phyloP scores from a whole-genome alignment of 2,329 filamentous ascomycete species.

The Ceratocystis lukuohia region DNA sequence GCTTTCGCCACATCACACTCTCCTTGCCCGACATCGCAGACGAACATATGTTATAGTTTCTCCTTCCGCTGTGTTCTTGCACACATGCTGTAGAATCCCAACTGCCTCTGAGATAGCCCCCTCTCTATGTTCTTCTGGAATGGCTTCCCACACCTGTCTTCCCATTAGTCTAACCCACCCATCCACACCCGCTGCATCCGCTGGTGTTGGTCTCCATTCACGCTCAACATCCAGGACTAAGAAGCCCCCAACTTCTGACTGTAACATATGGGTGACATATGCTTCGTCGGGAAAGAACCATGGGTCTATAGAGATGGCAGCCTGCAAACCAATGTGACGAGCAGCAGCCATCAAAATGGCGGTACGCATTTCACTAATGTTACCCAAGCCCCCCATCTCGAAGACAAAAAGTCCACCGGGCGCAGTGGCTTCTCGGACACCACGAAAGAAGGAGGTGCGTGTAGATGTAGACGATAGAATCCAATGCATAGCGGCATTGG shows the following conservation, averaged over 20 bases:
- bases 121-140: constrained; percentile 38
- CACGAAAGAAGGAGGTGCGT: constrained; percentile 39
- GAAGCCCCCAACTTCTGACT: constrained; percentile 35
- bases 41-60: constrained; percentile 43
- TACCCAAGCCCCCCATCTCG: constrained; percentile 60
- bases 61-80: constrained; percentile 34
- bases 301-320: constrained; percentile 39
- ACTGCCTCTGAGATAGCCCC: constrained; percentile 40
- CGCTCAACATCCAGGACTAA: constrained; percentile 41
- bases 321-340: constrained; percentile 37
- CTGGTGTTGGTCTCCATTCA: constrained; percentile 51
- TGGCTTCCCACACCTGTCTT: constrained; percentile 41
- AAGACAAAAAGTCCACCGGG: constrained; percentile 48
- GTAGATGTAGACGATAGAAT: constrained; percentile 38
- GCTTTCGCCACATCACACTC: constrained; percentile 27
- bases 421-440: constrained; percentile 38
- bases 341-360: constrained; percentile 42
- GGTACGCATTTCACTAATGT: constrained; percentile 48
- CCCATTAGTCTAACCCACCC: constrained; percentile 56
- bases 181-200: constrained; percentile 45
- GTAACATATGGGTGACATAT: constrained; percentile 37
- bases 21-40: constrained; percentile 36
- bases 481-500: constrained; percentile 56
- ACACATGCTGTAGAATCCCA: constrained; percentile 41
- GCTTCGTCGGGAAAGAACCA: constrained; percentile 60